phyloP scores from a whole-genome alignment of 441 rosid species.

The Jatropha multifida region DNA sequence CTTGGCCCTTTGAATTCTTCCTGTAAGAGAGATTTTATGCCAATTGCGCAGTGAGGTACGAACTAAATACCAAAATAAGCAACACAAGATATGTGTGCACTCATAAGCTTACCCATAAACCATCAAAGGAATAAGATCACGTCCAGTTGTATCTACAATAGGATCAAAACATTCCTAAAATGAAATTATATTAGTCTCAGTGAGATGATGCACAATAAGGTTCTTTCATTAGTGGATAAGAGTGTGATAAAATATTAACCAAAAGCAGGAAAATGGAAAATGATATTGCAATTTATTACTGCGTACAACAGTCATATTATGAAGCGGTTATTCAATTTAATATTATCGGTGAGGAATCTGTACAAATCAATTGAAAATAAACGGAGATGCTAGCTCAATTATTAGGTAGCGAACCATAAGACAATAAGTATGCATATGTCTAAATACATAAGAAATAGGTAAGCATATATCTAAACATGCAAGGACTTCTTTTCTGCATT shows the following conservation, averaged over 20 bases:
- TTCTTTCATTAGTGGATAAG: not conserved
- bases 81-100: not conserved
- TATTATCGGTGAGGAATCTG: not conserved
- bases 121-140: constrained; percentile 92
- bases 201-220: not conserved
- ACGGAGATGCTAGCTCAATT: not conserved
- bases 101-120: constrained; percentile 73
- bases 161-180: constrained; percentile 97
- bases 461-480: not conserved
- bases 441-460: not conserved
- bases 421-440: not conserved
- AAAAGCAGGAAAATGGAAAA: not conserved
- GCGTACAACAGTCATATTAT: not conserved
- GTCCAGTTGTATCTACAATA: constrained; percentile 65
- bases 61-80: not conserved
- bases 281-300: not conserved
- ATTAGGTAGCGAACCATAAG: constrained; percentile 3
- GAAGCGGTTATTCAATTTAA: not conserved
- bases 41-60: not conserved
- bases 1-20: constrained; percentile 91
- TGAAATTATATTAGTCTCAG: constrained; percentile 15
- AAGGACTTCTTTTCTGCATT: not conserved
- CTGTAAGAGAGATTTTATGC: constrained; percentile 35
- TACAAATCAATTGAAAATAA: not conserved
- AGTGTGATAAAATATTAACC: not conserved